Evolutionary conservation across 2,329 filamentous ascomycete genomes (phyloP).

Genomic region (Hypomyces perniciosus): DNA sequence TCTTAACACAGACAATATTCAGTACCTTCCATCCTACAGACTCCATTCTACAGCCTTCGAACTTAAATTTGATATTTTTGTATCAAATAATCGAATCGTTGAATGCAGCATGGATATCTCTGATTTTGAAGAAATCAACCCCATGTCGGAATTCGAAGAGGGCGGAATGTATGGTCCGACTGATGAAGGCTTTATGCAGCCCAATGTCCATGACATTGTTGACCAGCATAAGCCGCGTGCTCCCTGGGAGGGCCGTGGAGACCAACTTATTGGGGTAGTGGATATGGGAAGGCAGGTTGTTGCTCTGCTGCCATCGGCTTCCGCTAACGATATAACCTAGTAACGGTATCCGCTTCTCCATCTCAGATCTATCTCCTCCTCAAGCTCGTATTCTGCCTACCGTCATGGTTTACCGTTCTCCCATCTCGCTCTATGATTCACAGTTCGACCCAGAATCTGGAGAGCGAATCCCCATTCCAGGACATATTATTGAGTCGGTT

Average conservation of each 20-base stretch:
- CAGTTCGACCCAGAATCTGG: conserved; percentile 27
- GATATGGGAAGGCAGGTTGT: conserved; percentile 30
- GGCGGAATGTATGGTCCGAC: background rate
- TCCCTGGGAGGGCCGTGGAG: conserved; percentile 26
- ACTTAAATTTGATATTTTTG: too few species aligned
- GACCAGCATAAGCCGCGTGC: conserved; percentile 13
- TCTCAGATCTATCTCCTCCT: conserved; percentile 38
- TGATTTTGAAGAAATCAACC: conserved; percentile 9
- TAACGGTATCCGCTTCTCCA: conserved; percentile 69
- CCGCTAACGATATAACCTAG: conserved; percentile 27
- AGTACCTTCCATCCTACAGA: too few species aligned
- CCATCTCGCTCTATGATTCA: conserved; percentile 28
- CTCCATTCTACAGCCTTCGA: too few species aligned
- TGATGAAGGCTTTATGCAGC: background rate
- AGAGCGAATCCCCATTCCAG: conserved; percentile 26
- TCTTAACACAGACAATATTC: too few species aligned
- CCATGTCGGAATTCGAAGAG: conserved; percentile 3
- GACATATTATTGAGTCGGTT: conserved; percentile 21
- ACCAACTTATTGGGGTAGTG: conserved; percentile 27
- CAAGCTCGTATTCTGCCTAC: conserved; percentile 56
- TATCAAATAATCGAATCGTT: background rate
- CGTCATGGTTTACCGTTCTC: conserved; percentile 26
- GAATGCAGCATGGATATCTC: background rate
- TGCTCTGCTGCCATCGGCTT: background rate
- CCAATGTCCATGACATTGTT: background rate